Evolutionary conservation across 1,284 basidiomycete species (phyloP), one percentile per base, ranked within the genome.

Genomic region (Vanrija sp.): DNA sequence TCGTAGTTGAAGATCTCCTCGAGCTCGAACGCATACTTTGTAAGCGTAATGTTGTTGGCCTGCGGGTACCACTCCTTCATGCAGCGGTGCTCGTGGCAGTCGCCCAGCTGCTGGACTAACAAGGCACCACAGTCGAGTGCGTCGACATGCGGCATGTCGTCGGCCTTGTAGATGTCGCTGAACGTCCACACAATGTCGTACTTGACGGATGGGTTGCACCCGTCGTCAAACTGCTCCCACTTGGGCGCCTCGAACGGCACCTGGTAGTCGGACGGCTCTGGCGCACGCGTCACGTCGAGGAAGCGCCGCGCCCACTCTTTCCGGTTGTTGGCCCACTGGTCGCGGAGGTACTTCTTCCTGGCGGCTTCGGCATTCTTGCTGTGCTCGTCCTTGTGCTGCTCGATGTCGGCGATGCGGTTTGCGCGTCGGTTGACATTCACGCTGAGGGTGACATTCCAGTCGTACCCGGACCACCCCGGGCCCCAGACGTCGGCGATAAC

Each of bases 11-110:
- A 78, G n/a, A 77, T 54, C 45, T 78, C 76, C 19, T 60, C 58
- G 25, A 76, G 68, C 58, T 77, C 75, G 53, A 76, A 76, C 5
- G 73, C 75, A 62, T 78, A 78, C 48, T 76, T 77, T 6, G 74
- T 69, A n/a, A 76, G 62, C 12, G 76, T 78, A 54, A 78, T 73
- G 55, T 78, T 77, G 56, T 69, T 72, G 34, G 69, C 64, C 18
- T 70, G 65, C 3, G 73, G 74, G 54, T 75, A 76, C 76, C 76
- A 77, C 61, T 76, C 74, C 51, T 69, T 61, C 28, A 70, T 51
- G 55, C 73, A 74, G 18, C 69, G 64, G 18, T 64, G 60, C 28
- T 63, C 60, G 51, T 77, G 73, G 47, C 74, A 76, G 55, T 77
- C 76, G 16, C 73, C 75, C 0, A 75, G 54, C 65, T 76, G 75